Percentiles rank a stretch among this genome's conserved stretches.
phyloP scores from a whole-genome alignment of 495 filamentous ascomycete genomes.

The Antarctomyces pellizariae region DNA sequence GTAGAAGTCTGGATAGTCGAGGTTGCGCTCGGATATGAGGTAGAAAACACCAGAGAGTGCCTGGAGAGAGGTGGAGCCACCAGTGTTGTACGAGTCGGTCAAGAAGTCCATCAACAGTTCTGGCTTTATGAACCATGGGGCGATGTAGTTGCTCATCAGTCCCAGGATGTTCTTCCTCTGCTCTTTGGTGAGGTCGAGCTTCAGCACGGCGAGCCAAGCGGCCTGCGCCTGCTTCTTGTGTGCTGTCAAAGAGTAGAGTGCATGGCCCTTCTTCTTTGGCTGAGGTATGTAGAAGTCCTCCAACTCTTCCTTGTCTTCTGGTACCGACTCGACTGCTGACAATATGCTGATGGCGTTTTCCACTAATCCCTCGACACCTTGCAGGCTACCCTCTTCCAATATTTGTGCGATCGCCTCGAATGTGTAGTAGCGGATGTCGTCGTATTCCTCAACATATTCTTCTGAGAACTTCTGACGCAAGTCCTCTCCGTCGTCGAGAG shows the following conservation, averaged over 20 bases:
- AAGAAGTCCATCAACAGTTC: conserved; percentile 95
- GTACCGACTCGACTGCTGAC: conserved; percentile 36
- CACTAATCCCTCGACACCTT: conserved; percentile 21
- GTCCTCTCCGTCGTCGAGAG: conserved; percentile 26
- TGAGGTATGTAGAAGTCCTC: conserved; percentile 35
- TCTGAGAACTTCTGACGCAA: conserved; percentile 45
- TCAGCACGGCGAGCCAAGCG: conserved; percentile 61
- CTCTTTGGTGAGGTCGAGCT: conserved; percentile 35
- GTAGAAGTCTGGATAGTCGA: conserved; percentile 94
- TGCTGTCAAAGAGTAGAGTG: conserved; percentile 26
- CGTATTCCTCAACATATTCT: conserved; percentile 53
- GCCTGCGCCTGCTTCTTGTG: conserved; percentile 59
- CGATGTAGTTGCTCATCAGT: conserved; percentile 48
- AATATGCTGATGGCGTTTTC: conserved; percentile 38
- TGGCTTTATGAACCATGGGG: conserved; percentile 66
- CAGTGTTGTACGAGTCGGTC: conserved; percentile 70
- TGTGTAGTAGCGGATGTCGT: conserved; percentile 69
- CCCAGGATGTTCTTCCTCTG: conserved; percentile 61
- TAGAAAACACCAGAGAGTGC: conserved; percentile 89
- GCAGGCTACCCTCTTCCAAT: conserved; percentile 13
- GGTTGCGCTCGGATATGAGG: conserved; percentile 74
- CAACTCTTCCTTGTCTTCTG: conserved; percentile 35
- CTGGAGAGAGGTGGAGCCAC: conserved; percentile 65
- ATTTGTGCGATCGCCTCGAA: conserved; percentile 45
- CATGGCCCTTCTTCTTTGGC: conserved; percentile 27